Conservation (phyloP, 2,329 filamentous ascomycete species). For the Fusarium avenaceum region DNA sequence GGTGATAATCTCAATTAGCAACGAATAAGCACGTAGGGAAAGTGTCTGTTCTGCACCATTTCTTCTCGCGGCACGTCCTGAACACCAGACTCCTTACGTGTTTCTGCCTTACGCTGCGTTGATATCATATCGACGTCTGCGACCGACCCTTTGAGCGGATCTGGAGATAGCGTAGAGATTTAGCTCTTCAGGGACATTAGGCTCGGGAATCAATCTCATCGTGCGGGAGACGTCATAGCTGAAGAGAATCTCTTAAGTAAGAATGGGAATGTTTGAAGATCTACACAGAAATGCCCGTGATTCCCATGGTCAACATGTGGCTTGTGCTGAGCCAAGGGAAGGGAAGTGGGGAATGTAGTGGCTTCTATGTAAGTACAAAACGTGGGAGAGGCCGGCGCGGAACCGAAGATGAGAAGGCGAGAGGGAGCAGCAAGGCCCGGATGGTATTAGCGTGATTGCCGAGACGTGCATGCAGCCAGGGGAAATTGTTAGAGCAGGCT, state of each 20-base stretch:
- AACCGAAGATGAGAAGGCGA: not conserved
- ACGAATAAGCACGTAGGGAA: constrained; percentile 3
- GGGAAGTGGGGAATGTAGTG: constrained; percentile 4
- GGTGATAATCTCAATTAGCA: constrained; percentile 18
- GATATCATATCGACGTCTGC: constrained; percentile 34
- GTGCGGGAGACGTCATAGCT: constrained; percentile 25
- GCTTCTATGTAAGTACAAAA: not conserved
- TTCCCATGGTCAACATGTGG: constrained; percentile 36
- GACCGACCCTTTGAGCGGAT: constrained; percentile 1
- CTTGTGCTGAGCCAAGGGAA: constrained; percentile 4
- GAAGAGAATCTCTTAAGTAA: constrained; percentile 16
- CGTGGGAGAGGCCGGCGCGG: constrained; percentile 14
- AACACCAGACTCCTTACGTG: not conserved
- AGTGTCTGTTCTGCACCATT: constrained; percentile 5
- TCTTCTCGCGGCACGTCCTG: not conserved
- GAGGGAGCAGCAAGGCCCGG: not conserved
- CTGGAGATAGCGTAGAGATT: constrained; percentile 22
- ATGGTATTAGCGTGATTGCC: constrained; percentile 10
- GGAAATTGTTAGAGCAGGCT: constrained; percentile 39
- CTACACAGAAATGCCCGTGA: constrained; percentile 22
- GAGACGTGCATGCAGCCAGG: constrained; percentile 7
- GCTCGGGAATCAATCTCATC: constrained; percentile 21
- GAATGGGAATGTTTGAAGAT: constrained; percentile 37
- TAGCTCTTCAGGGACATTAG: constrained; percentile 21
- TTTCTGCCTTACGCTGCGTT: constrained; percentile 15